Evolutionary conservation across 108 stramenopile genomes (phyloP).

Genomic region (Licmophora abbreviata): DNA sequence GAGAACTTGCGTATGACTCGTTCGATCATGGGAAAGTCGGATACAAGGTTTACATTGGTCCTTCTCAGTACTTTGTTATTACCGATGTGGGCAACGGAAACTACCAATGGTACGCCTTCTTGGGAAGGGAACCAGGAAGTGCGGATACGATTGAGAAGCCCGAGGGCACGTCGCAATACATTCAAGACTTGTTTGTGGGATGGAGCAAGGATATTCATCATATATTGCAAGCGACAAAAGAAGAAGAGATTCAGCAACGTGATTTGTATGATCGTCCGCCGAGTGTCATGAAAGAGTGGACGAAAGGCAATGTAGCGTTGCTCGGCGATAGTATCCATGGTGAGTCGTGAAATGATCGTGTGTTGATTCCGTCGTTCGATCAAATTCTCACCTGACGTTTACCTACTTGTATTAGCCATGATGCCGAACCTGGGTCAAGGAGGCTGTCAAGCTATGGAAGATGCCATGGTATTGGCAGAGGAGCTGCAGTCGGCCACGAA

Average conservation of each 20-base stretch:
- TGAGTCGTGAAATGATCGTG: too few species aligned
- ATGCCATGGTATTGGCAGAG: slow-evolving; percentile 54
- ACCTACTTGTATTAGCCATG: slow-evolving; percentile 2
- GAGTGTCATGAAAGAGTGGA: slow-evolving; percentile 48
- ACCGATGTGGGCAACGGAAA: slow-evolving; percentile 70
- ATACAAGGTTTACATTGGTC: slow-evolving; percentile 84
- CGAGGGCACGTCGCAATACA: slow-evolving; percentile 41
- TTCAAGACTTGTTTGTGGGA: slow-evolving; percentile 47
- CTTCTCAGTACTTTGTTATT: slow-evolving; percentile 64
- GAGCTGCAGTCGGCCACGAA: slow-evolving; percentile 34
- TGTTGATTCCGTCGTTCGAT: too few species aligned
- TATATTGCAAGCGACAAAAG: slow-evolving; percentile 48
- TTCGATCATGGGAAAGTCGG: slow-evolving; percentile 60
- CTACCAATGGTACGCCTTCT: slow-evolving; percentile 77
- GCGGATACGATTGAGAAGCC: slow-evolving; percentile 40
- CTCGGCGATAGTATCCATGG: slow-evolving; percentile 38
- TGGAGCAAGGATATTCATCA: slow-evolving; percentile 62
- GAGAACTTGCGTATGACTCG: slow-evolving; percentile 49
- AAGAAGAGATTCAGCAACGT: slow-evolving; percentile 66
- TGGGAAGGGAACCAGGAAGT: slow-evolving; percentile 46
- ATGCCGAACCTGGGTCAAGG: slow-evolving; percentile 69
- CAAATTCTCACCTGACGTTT: too few species aligned
- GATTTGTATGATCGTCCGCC: slow-evolving; percentile 78
- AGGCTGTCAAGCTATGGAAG: slow-evolving; percentile 76
- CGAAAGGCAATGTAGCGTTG: slow-evolving; percentile 49